Conservation (phyloP, 257 asterid species). For the Capsicum rhomboideum region DNA sequence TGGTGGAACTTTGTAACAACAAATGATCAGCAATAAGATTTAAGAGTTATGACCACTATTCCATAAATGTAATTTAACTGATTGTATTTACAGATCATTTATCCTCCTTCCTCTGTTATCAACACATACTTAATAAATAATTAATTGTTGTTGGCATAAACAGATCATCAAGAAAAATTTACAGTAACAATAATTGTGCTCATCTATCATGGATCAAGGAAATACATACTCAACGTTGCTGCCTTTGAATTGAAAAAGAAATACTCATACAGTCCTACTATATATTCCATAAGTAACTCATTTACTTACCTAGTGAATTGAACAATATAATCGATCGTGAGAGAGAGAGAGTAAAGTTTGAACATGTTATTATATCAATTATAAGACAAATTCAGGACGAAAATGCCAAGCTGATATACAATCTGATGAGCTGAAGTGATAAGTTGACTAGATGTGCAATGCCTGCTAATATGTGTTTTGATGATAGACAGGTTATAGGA, state of each 20-base stretch:
- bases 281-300: not conserved
- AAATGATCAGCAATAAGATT: not conserved
- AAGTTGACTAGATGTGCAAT: no score
- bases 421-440: no score
- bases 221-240: not conserved
- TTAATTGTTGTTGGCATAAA: not conserved
- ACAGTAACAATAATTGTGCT: not conserved
- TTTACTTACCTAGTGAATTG: no score
- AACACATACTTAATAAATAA: not conserved
- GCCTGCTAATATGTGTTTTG: no score
- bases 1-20: conserved; percentile 13
- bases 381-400: no score
- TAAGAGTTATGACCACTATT: no score
- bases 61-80: not conserved
- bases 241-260: not conserved
- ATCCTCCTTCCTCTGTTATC: not conserved
- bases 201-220: not conserved
- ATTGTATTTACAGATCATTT: not conserved
- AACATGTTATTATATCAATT: no score
- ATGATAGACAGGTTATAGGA: no score
- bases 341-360: no score
- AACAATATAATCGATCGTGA: no score
- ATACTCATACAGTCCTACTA: not conserved
- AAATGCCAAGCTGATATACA: no score
- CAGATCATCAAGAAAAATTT: not conserved